Conservation (phyloP, 805 yeast genomes). For the Cyberlindnera maclurae region DNA sequence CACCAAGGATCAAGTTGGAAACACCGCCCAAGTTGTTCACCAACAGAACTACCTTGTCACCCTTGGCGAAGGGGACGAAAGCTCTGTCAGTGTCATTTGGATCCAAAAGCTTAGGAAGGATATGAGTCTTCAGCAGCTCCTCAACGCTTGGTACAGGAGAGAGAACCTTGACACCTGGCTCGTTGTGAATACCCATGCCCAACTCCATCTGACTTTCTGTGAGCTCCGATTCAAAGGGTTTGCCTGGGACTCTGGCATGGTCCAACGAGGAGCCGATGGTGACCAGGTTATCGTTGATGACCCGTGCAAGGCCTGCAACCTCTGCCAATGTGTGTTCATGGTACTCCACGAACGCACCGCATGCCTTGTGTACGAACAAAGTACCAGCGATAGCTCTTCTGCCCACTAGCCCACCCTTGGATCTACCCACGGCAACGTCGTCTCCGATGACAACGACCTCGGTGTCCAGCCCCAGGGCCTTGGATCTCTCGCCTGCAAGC, state of each 20-base stretch:
- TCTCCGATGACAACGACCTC: slow-evolving; percentile 79
- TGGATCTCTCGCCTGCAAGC: slow-evolving; percentile 82
- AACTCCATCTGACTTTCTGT: slow-evolving; percentile 67
- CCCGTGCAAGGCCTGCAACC: slow-evolving; percentile 51
- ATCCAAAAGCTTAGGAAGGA: slow-evolving; percentile 58
- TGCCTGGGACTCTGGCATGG: slow-evolving; percentile 86
- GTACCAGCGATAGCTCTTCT: slow-evolving; percentile 95
- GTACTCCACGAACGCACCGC: slow-evolving; percentile 63
- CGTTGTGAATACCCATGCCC: slow-evolving; percentile 96
- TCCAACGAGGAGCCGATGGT: slow-evolving; percentile 88
- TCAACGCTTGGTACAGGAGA: slow-evolving; percentile 62
- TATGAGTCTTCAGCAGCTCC: slow-evolving; percentile 44
- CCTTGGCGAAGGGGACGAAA: slow-evolving; percentile 59
- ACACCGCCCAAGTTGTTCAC: slow-evolving; percentile 90
- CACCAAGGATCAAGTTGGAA: slow-evolving; percentile 69
- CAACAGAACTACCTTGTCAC: slow-evolving; percentile 63
- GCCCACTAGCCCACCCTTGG: slow-evolving; percentile 87
- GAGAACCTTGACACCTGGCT: slow-evolving; percentile 65
- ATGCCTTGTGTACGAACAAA: slow-evolving; percentile 73
- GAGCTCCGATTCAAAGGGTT: slow-evolving; percentile 48
- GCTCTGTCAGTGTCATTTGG: slow-evolving; percentile 67
- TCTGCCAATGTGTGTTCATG: slow-evolving; percentile 39
- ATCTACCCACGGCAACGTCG: slow-evolving; percentile 90
- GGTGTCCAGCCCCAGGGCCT: slow-evolving; percentile 63
- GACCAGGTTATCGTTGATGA: slow-evolving; percentile 58